Base-by-base conservation (phyloP, 495 filamentous ascomycete genomes). In the Talaromyces trachyspermus region DNA sequence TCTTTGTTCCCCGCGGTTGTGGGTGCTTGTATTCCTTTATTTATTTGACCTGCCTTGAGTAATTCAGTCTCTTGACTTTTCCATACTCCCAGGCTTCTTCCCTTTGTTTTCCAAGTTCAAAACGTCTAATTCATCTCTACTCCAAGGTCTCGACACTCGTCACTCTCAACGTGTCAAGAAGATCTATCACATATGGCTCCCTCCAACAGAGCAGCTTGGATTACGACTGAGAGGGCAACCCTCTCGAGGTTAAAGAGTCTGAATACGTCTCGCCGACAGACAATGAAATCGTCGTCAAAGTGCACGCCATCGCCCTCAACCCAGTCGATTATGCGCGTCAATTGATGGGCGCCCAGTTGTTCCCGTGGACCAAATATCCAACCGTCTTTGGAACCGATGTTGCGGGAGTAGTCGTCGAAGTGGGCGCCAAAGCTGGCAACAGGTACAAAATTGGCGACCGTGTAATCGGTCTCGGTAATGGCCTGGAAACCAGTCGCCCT, bases 271-370 rank as follows among this genome's bases (percentile, higher is more conserved):
- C 43, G 12, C 51, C 68, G 4, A 56, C 54, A 2, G 33, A 57
- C 0, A 51, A 54, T 18, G 57, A 73, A 38, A 22, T 74, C 18
- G 57, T 68, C 5, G 54, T 74, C 38, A 66, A 64, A 41, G 63
- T 60, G 30, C 26, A 45, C 37, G 71, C 69, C 18, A 54, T 71
- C 7, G 71, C 69, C n/a, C 55, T 76, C 30, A 76, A 76, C 40
- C 70, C 64, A 0, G 37, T 63, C 32, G 67, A 71, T 52, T 51
- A 41, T 35, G 50, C 57, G 9, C 58, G 61, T 33, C 60, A 66
- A 41, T 43, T 57, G 18, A 23, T 41, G 23, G 38, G 38, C 10
- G n/a, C 19, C 5, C 14, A 24, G 10, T 20, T 41, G 2, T 41
- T 41, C 20, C n/a, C 38, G 2, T 43, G 46, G 22, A 54, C 59